Evolutionary conservation across 805 yeast species (phyloP).

Genomic region (Myxozyma sirexii): DNA sequence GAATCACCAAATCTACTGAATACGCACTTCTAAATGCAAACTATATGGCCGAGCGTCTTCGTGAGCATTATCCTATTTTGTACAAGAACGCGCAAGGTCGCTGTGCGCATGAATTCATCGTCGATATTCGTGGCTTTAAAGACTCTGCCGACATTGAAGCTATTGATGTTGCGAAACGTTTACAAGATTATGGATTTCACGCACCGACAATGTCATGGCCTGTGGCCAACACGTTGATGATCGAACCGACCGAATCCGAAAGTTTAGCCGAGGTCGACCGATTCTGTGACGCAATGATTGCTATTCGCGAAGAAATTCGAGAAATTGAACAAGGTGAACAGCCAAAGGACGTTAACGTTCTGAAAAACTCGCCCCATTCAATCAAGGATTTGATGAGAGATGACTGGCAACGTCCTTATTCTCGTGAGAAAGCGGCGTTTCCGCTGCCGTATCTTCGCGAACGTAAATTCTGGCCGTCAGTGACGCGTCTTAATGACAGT

Average conservation of each 20-base stretch:
- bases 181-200: conserved; percentile 98
- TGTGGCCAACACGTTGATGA: conserved; percentile 95
- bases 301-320: conserved; percentile 80
- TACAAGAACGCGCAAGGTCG: conserved; percentile 68
- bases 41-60: conserved; percentile 83
- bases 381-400: conserved; percentile 71
- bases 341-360: conserved; percentile 59
- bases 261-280: conserved; percentile 84
- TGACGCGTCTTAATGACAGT: conserved; percentile 82
- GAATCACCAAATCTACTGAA: conserved; percentile 82
- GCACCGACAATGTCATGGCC: conserved; percentile 99
- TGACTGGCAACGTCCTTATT: conserved; percentile 89
- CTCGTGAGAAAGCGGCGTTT: conserved; percentile 91
- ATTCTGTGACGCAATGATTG: conserved; percentile 82
- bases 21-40: conserved; percentile 94
- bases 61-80: conserved; percentile 70
- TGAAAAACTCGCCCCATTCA: conserved; percentile 93
- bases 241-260: conserved; percentile 97
- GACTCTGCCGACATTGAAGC: conserved; percentile 78
- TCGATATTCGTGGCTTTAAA: conserved; percentile 87
- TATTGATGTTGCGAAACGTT: conserved; percentile 92
- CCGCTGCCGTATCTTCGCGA: conserved; percentile 75
- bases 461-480: conserved; percentile 94
- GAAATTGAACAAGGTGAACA: conserved; percentile 67
- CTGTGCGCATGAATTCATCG: conserved; percentile 96